Evolutionary conservation across 495 filamentous ascomycete genomes (phyloP).

Genomic region (Parathielavia appendiculata): DNA sequence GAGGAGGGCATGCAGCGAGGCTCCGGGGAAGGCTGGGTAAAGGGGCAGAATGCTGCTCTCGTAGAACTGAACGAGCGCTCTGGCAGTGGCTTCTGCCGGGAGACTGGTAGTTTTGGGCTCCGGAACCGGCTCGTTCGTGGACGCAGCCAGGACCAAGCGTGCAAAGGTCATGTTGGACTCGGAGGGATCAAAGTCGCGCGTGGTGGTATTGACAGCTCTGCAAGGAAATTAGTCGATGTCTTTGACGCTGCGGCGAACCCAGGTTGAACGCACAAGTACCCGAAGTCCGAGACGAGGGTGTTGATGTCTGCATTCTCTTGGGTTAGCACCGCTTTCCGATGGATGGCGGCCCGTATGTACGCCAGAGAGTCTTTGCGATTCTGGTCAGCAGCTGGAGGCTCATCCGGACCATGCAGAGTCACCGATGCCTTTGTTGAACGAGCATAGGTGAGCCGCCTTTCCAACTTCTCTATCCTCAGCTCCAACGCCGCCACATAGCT

Average conservation of each 20-base stretch:
- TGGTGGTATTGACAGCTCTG: constrained; percentile 86
- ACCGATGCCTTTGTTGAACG: constrained; percentile 53
- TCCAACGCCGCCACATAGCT: constrained; percentile 92
- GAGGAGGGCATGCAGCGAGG: constrained; percentile 66
- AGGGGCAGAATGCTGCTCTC: constrained; percentile 73
- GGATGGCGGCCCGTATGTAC: constrained; percentile 53
- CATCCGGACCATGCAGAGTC: constrained; percentile 43
- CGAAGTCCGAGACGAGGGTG: constrained; percentile 74
- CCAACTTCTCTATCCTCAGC: constrained; percentile 77
- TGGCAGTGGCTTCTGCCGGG: constrained; percentile 60
- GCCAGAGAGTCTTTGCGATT: constrained; percentile 55
- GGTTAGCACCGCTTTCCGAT: constrained; percentile 53
- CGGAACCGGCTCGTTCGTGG: constrained; percentile 60
- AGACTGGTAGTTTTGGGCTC: constrained; percentile 50
- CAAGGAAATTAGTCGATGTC: constrained; percentile 11
- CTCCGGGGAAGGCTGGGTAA: constrained; percentile 74
- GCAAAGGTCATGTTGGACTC: constrained; percentile 81
- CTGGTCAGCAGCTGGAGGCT: constrained; percentile 35
- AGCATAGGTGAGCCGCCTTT: constrained; percentile 62
- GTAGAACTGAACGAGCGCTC: constrained; percentile 70
- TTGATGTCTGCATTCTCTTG: constrained; percentile 73
- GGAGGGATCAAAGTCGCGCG: constrained; percentile 84
- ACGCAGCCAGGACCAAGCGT: constrained; percentile 69
- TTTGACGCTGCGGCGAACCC: background rate
- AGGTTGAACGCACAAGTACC: constrained; percentile 55